Evolutionary conservation across 2,329 filamentous ascomycete genomes (phyloP), one percentile per base, ranked within the genome.

Genomic region (Ceratocystis cacaofunesta): DNA sequence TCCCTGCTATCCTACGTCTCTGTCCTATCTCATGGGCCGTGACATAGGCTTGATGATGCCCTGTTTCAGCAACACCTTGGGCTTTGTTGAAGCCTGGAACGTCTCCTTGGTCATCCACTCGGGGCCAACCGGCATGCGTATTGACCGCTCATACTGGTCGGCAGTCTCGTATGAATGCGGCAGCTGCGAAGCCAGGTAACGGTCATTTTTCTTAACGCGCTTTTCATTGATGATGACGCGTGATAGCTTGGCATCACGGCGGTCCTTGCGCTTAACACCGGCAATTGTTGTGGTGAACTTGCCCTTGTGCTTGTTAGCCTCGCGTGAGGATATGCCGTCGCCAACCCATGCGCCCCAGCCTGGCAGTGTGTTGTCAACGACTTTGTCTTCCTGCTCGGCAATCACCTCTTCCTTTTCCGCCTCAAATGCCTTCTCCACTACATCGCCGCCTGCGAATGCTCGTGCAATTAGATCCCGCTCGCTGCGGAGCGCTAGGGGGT

Each of bases 71-170:
- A 97, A 79, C 69, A 97, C 83, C 71, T 90, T 85, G 67, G 94
- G 94, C 82, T 92, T 95, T 67, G 89, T 95, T 68, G 84, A 84
- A 70, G 88, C 85, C 79, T 97, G 92, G 81, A 94, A 94, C 15
- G 88, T 90, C 78, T 90, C 85, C 82, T 96, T 96, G n/a, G 92
- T 97, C 70, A 86, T 85, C 92, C 92, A 99, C 76, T 99, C 92
- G 17, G 88, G 90, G 1, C 94, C 94, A 68, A 97, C 84, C 1
- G 94, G 94, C 70, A 96, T 77, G 55, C 92, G 82, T 67, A 97
- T 78, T 69, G 88, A 89, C 62, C 92, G 80, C 79, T 99, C 94
- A 76, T 97, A 97, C 78, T 96, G 91, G 72, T 88, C 82, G 70
- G 82, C 82, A 32, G 83, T 90, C 79, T 96, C 92, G 75, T 91